phyloP scores from a whole-genome alignment of 306 rosid genomes.

The Lathyrus oleraceus region DNA sequence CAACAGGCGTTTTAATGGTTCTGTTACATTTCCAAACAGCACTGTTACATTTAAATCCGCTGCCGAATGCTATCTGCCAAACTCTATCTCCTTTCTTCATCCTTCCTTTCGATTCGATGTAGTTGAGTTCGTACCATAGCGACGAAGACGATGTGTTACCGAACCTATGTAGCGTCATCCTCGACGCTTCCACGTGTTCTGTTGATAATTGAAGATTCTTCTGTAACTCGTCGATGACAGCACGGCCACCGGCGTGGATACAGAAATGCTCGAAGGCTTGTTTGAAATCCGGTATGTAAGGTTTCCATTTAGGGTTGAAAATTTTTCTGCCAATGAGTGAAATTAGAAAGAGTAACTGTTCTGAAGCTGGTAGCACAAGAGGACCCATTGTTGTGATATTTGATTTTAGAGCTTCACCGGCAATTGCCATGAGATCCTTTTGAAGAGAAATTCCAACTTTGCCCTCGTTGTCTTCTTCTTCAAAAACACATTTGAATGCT shows the following conservation, averaged over 20 bases:
- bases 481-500: constrained; percentile 75
- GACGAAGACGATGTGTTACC: constrained; percentile 98
- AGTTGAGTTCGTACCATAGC: constrained; percentile 81
- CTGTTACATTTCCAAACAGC: constrained; percentile 92
- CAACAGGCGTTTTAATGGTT: constrained; percentile 52
- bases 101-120: constrained; percentile 86
- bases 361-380: constrained; percentile 90
- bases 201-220: constrained; percentile 85
- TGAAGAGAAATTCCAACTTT: constrained; percentile 78
- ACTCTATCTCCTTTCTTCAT: constrained; percentile 85
- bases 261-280: constrained; percentile 96
- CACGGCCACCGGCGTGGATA: constrained; percentile 93
- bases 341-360: constrained; percentile 73
- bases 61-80: constrained; percentile 95
- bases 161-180: constrained; percentile 87
- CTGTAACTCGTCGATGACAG: constrained; percentile 92
- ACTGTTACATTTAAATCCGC: constrained; percentile 92
- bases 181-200: constrained; percentile 92
- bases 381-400: constrained; percentile 96
- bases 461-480: constrained; percentile 81
- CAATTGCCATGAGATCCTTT: constrained; percentile 96
- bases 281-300: constrained; percentile 90
- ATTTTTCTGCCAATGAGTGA: constrained; percentile 81
- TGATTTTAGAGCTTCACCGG: constrained; percentile 91
- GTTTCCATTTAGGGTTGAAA: constrained; percentile 87